Evolutionary conservation across 805 yeast genomes (phyloP), one percentile per base, ranked within the genome.

Genomic region (Vanderwaltozyma tropicalis): DNA sequence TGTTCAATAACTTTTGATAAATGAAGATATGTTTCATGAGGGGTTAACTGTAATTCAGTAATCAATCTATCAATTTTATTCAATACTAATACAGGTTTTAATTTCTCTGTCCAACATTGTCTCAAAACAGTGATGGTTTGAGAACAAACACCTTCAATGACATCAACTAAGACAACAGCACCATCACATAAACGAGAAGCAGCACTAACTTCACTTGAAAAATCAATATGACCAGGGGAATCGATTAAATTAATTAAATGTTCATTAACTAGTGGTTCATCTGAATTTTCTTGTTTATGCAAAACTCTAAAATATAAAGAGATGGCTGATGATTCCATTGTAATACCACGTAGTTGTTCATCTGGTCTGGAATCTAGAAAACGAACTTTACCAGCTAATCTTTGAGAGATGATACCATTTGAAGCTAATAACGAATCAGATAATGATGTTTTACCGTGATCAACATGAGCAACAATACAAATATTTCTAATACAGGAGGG

Each of bases 161-260:
- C 96, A 59, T 92, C 99, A 2, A 92, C 95, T 13, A 92, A 65
- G 0, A 92, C 94, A 3, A 92, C 81, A 0, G 97, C 96, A 32
- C 97, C 97, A 56, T 92, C 99, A 64, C 97, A 92, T 31, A 92
- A 66, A 51, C 98, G 70, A 1, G 97, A 87, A 1, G 97, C 95
- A 0, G 96, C 84, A 20, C 95, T 84, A 0, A 92, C 99, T 55
- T 92, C 99, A 11, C 94, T 81, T 1, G 95, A 81, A 58, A 92
- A 92, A 62, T 92, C 99, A 42, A 92, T 86, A 52, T 92, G 99
- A n/a, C 99, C 99, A 0, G 99, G 99, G 0, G 97, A 89, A 61
- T 92, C 99, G 41, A 92, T 89, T 50, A 92, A 70, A 55, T 92
- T 92, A 53, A 92, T 80, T 39, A 92, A 64, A 60, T 84, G 83